Base-by-base conservation (phyloP, 495 filamentous ascomycete genomes). In the Cercophora sp. region DNA sequence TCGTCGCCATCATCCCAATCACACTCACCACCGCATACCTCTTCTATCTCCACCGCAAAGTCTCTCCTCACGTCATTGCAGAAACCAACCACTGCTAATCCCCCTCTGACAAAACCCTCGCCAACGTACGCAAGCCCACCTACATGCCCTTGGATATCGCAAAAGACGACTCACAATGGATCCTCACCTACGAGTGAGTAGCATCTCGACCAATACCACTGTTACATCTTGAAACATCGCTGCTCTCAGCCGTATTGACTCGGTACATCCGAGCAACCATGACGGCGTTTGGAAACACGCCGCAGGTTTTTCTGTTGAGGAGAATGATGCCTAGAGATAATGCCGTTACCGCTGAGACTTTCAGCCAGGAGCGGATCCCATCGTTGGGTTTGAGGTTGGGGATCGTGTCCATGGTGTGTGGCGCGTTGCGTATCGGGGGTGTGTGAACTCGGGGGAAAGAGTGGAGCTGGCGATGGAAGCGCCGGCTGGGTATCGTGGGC, bases 401-500 rank as follows among this genome's bases (percentile, higher is more conserved):
- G 65, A 68, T 32, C 52, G 65, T 10, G 62, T 67, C 22, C 63
- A 64, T 16, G 67, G 65, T 11, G 64, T 66, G n/a, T 70, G 67
- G 34, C 3, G 23, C 5, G 41, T 58, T 5, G 19, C 40, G 42
- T 44, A 53, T 41, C 35, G 54, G 0, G 54, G 46, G 1, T 16
- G n/a, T n/a, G n/a, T 2, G n/a, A 3, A 18, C 36, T 15, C 2
- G 8, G 5, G 22, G 4, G n/a, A 34, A 1, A 22, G 5, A 15
- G 54, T 60, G 9, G 49, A 66, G 45, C 43, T 68, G 41, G 60
- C 52, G 15, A 24, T 68, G 34, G 40, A 47, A 19, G 50, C 65
- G 39, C 65, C 67, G n/a, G 37, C 36, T 22, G 59, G 57, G n/a
- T 70, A 66, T 55, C 46, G 13, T 18, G 62, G 64, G 3, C 55